phyloP scores from a whole-genome alignment of 495 filamentous ascomycete genomes.

The Xeromyces bisporus region DNA sequence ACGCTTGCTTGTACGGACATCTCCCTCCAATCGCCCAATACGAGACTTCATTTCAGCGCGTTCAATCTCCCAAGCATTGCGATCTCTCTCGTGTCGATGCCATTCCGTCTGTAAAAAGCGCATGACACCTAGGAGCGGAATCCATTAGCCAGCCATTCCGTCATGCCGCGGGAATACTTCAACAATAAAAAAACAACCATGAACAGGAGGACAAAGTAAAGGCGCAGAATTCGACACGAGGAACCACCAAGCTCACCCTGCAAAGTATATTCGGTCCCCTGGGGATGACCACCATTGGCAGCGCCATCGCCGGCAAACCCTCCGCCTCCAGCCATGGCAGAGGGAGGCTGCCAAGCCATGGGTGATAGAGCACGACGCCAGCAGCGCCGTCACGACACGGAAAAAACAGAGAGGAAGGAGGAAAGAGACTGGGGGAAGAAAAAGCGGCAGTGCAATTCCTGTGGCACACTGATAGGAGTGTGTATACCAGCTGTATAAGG shows the following conservation, averaged over 20 bases:
- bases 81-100: constrained; percentile 94
- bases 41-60: constrained; percentile 97
- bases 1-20: constrained; percentile 65
- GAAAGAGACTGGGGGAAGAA: neutral
- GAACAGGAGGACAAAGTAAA: neutral
- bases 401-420: neutral
- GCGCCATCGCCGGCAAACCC: constrained; percentile 37
- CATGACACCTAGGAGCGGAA: constrained; percentile 63
- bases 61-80: constrained; percentile 98
- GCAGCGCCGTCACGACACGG: neutral
- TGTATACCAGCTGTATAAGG: too few species aligned
- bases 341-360: constrained; percentile 48
- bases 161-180: too few species aligned
- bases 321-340: constrained; percentile 48
- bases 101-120: constrained; percentile 98
- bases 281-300: constrained; percentile 42
- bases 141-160: too few species aligned
- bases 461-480: too few species aligned
- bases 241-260: constrained; percentile 47
- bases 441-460: constrained; percentile 1
- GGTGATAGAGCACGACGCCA: constrained; percentile 1
- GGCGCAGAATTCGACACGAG: neutral
- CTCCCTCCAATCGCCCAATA: constrained; percentile 89
- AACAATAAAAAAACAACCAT: constrained; percentile 1
- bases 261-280: constrained; percentile 93